Evolutionary conservation across 768 basidiomycete genomes (phyloP).

Genomic region (Pisolithus albus): DNA sequence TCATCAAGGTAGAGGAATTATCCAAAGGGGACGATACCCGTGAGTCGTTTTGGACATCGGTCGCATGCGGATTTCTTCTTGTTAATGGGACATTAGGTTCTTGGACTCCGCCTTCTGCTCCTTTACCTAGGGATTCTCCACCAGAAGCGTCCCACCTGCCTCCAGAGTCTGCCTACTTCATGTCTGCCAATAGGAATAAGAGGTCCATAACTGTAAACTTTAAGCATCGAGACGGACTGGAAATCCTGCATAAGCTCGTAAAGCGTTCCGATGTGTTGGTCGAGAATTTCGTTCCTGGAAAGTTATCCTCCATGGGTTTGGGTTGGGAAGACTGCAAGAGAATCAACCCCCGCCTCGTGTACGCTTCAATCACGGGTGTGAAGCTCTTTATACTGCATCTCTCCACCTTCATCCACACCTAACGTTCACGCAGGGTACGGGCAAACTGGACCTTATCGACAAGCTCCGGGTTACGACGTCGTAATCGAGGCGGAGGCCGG

Average conservation of each 20-base stretch:
- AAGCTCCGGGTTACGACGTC: conserved; percentile 85
- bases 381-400: neutral
- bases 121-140: conserved; percentile 42
- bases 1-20: conserved; percentile 85
- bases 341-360: conserved; percentile 77
- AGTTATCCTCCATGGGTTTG: conserved; percentile 77
- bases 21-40: conserved; percentile 86
- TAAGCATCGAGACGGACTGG: conserved; percentile 69
- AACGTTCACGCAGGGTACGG: conserved; percentile 50
- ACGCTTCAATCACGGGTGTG: conserved; percentile 83
- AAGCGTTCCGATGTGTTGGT: conserved; percentile 76
- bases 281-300: conserved; percentile 84
- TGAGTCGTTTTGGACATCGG: conserved; percentile 25
- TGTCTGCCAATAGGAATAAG: conserved; percentile 84
- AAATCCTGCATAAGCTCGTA: conserved; percentile 67
- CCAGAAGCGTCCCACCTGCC: conserved; percentile 57
- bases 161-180: conserved; percentile 89
- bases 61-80: conserved; percentile 7
- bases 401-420: neutral
- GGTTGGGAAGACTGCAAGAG: conserved; percentile 76
- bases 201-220: conserved; percentile 86
- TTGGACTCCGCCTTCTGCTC: conserved; percentile 60
- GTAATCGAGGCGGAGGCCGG: conserved; percentile 86
- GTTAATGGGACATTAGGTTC: conserved; percentile 37
- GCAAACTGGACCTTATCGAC: conserved; percentile 84